Percentiles rank a stretch among this genome's conserved stretches.
Evolutionary conservation across 2,329 filamentous ascomycete species (phyloP).

Genomic region (Hymenoscyphus occultus): DNA sequence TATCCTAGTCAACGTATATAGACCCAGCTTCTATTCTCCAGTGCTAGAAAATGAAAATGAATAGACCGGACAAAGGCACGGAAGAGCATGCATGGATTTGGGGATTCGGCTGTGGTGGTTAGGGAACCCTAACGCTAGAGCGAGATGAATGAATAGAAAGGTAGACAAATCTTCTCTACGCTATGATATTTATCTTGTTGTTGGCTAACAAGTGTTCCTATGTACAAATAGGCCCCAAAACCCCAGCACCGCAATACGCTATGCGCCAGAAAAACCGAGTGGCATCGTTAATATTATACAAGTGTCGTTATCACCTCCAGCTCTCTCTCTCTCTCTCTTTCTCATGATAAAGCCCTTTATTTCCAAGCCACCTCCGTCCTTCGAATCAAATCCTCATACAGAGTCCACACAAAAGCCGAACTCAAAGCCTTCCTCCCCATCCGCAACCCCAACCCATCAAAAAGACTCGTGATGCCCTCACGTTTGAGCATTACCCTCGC

Average conservation of each 20-base stretch:
- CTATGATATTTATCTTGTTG: too few relatives aligned
- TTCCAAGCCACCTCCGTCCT: slow-evolving; percentile 49
- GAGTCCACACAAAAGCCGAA: slow-evolving; percentile 93
- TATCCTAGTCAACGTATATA: too few relatives aligned
- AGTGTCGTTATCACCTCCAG: neutral
- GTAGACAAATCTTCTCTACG: too few relatives aligned
- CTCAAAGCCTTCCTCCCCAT: slow-evolving; percentile 91
- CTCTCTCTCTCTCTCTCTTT: too few relatives aligned
- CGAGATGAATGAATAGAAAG: too few relatives aligned
- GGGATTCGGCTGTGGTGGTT: too few relatives aligned
- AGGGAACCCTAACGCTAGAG: too few relatives aligned
- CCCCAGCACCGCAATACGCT: neutral
- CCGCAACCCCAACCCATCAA: slow-evolving; percentile 80
- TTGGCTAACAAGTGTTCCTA: too few relatives aligned
- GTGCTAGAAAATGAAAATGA: too few relatives aligned
- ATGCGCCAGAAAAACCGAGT: neutral
- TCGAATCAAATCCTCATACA: slow-evolving; percentile 90
- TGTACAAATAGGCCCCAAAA: neutral
- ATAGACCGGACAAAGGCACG: too few relatives aligned
- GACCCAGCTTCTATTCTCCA: too few relatives aligned
- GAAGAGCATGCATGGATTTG: too few relatives aligned
- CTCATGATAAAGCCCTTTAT: neutral
- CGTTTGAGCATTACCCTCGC: slow-evolving; percentile 74
- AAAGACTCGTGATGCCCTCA: slow-evolving; percentile 76
- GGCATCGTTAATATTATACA: neutral